phyloP scores from a whole-genome alignment of 345 rosid genomes.

The Gossypium ekmanianum region DNA sequence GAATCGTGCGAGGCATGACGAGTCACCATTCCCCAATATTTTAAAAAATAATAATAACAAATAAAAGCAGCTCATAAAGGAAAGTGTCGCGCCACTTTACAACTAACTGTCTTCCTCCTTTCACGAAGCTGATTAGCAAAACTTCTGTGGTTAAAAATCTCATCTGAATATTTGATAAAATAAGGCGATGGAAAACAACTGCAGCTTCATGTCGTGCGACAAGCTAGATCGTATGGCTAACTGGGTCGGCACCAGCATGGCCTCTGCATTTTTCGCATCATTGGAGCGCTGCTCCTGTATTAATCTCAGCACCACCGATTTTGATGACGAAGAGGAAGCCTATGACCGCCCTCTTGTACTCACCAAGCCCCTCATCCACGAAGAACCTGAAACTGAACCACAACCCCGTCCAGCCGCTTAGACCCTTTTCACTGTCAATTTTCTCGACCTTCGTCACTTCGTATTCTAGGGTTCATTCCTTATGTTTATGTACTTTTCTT shows the following conservation, averaged over 20 bases:
- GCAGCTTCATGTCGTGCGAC: slow-evolving; percentile 55
- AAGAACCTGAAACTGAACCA: slow-evolving; percentile 17
- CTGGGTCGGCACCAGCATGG: slow-evolving; percentile 62
- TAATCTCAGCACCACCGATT: slow-evolving; percentile 58
- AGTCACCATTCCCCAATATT: background rate
- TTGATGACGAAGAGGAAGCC: slow-evolving; percentile 55
- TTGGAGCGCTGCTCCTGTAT: slow-evolving; percentile 70
- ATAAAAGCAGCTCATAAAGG: background rate
- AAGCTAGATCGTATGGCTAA: slow-evolving; percentile 55
- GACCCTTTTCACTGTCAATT: slow-evolving; percentile 19
- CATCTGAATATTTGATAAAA: background rate
- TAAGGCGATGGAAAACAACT: slow-evolving; percentile 27
- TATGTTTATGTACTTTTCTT: background rate
- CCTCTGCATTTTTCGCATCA: slow-evolving; percentile 65
- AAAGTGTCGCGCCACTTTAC: slow-evolving; percentile 4
- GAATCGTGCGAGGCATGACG: background rate
- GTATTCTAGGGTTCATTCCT: slow-evolving; percentile 23
- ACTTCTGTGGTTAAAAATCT: background rate
- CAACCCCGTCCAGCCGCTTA: slow-evolving; percentile 7
- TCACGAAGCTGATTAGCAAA: background rate
- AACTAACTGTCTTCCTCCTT: background rate
- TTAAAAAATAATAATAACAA: background rate
- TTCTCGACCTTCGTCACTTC: slow-evolving; percentile 21
- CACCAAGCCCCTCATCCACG: slow-evolving; percentile 27
- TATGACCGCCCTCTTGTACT: slow-evolving; percentile 49